These are phyloP conservation scores for Psidium friedrichsthalianum DNA, from an alignment of 345 rosid genomes.

Conservation along the genomic window DNA sequence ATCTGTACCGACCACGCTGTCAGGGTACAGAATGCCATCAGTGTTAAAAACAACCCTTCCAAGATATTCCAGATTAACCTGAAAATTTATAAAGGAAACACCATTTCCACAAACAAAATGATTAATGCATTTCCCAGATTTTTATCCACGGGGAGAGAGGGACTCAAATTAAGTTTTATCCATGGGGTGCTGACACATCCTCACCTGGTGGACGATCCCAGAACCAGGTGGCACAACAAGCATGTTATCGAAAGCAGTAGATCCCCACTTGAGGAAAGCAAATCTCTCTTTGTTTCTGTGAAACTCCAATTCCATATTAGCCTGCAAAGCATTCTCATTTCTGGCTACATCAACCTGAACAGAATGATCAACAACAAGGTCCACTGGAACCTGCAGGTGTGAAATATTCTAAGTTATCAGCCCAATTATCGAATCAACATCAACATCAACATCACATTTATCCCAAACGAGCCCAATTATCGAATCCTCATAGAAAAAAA, in stretches of 20 bases:
- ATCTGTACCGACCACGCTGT: slow-evolving; percentile 86
- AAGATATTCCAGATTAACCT: slow-evolving; percentile 90
- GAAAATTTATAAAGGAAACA: slow-evolving; percentile 2
- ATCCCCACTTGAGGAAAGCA: slow-evolving; percentile 67
- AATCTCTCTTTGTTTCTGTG: slow-evolving; percentile 56
- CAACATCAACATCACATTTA: too few species aligned
- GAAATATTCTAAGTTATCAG: background rate
- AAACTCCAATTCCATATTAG: slow-evolving; percentile 66
- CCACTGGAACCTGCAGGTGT: slow-evolving; percentile 66
- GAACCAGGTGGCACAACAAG: slow-evolving; percentile 68
- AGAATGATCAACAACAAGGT: slow-evolving; percentile 80
- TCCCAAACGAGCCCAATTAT: background rate
- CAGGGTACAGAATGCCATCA: slow-evolving; percentile 65
- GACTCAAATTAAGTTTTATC: background rate
- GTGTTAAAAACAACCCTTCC: slow-evolving; percentile 79
- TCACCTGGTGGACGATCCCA: slow-evolving; percentile 78
- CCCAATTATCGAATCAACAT: background rate
- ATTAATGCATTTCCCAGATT: background rate
- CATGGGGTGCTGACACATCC: background rate
- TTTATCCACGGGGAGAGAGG: background rate
- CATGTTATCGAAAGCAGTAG: slow-evolving; percentile 63
- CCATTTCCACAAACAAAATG: background rate
- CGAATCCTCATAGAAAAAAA: background rate
- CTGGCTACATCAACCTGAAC: slow-evolving; percentile 82
- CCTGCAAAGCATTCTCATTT: slow-evolving; percentile 59